Conservation (phyloP, 2,329 filamentous ascomycete genomes). For the Mycocentrospora acerina region DNA sequence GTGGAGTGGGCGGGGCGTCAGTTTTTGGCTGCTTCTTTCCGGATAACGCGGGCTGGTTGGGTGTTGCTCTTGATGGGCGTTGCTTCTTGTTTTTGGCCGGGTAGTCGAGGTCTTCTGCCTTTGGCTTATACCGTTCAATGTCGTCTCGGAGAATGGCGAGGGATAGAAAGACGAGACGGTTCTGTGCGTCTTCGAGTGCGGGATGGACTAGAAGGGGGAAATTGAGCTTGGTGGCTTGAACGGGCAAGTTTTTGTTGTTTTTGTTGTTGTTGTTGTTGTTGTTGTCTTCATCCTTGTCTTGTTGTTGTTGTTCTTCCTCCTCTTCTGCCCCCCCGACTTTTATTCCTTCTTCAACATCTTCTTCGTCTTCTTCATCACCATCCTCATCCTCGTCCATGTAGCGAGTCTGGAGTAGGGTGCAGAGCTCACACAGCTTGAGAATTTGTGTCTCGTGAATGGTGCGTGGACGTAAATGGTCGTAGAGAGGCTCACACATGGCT, state of each 20-base stretch:
- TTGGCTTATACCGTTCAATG: conserved; percentile 66
- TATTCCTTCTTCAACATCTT: too few relatives aligned
- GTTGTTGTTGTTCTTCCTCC: too few relatives aligned
- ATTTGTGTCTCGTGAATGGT: conserved; percentile 69
- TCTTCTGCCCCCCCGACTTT: too few relatives aligned
- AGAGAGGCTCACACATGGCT: conserved; percentile 66
- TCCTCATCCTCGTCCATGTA: conserved; percentile 59
- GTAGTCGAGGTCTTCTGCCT: conserved; percentile 66
- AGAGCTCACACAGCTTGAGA: conserved; percentile 66
- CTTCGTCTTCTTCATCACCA: conserved; percentile 46
- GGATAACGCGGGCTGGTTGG: conserved; percentile 52
- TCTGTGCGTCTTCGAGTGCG: conserved; percentile 67
- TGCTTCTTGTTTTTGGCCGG: conserved; percentile 54
- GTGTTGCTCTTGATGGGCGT: conserved; percentile 44
- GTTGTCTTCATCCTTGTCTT: too few relatives aligned
- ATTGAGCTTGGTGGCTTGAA: conserved; percentile 58
- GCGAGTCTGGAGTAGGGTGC: conserved; percentile 64
- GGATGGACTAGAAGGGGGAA: conserved; percentile 64
- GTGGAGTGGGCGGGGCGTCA: conserved; percentile 33
- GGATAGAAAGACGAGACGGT: conserved; percentile 65
- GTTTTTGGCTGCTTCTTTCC: conserved; percentile 53
- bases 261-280: too few relatives aligned
- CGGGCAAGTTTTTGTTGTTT: conserved; percentile 53
- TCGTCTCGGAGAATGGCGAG: conserved; percentile 64
- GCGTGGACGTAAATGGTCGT: conserved; percentile 64